Conservation (phyloP, 148 eudicot species). For the Chenopodium berlandieri region DNA sequence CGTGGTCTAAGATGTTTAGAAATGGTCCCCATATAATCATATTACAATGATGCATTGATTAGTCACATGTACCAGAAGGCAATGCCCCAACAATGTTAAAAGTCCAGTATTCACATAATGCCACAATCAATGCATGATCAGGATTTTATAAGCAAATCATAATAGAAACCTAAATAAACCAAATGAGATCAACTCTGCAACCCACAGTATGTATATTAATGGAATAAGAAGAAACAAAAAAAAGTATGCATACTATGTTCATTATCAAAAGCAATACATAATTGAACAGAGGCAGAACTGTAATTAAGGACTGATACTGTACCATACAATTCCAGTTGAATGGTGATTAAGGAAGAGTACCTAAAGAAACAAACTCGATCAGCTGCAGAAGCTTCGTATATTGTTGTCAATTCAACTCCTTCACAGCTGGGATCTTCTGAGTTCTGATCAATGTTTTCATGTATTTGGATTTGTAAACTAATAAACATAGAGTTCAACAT, state of each 20-base stretch:
- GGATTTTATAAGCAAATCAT: not conserved
- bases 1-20: too few species aligned
- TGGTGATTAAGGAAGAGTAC: not conserved
- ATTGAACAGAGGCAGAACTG: not conserved
- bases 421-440: slow-evolving; percentile 1
- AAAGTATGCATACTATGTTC: not conserved
- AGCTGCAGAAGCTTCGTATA: not conserved
- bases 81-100: too few species aligned
- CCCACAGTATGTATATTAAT: not conserved
- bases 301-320: not conserved
- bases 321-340: slow-evolving; percentile 7
- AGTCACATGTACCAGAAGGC: too few species aligned
- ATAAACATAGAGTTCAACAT: not conserved
- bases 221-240: not conserved
- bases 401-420: not conserved
- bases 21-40: too few species aligned
- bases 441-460: not conserved
- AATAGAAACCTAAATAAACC: too few species aligned
- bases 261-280: not conserved
- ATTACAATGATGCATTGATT: too few species aligned
- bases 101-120: not conserved
- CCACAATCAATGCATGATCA: too few species aligned
- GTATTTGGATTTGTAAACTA: not conserved
- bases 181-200: not conserved
- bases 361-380: not conserved